Conservation (phyloP, 2,329 filamentous ascomycete genomes). For the Nothomitra cinnamomea region DNA sequence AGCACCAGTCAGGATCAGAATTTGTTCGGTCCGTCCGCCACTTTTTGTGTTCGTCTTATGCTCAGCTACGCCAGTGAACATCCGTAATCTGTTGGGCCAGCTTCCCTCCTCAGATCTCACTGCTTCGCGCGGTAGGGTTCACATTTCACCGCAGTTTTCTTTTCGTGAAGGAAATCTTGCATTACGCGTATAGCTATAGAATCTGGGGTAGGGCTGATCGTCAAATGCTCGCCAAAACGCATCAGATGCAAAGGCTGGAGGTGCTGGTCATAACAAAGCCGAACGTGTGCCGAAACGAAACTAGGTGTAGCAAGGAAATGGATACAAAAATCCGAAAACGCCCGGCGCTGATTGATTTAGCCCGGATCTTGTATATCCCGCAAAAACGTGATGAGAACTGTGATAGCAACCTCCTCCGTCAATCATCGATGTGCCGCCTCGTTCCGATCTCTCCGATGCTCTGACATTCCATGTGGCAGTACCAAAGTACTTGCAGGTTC, state of each 20-base stretch:
- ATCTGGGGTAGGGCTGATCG: neutral
- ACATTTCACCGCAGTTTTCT: neutral
- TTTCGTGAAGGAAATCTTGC: neutral
- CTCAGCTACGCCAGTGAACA: neutral
- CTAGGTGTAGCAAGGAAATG: neutral
- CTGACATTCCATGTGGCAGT: neutral
- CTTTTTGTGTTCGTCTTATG: neutral
- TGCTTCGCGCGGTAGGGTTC: neutral
- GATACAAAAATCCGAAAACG: neutral
- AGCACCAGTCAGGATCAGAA: neutral
- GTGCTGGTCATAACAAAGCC: neutral
- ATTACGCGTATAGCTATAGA: neutral
- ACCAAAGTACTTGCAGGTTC: neutral
- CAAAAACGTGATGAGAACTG: neutral
- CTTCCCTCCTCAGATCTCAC: neutral
- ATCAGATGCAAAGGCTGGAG: neutral
- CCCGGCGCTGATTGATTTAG: neutral
- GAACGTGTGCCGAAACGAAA: neutral
- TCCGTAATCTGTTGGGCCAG: neutral
- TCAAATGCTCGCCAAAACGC: neutral
- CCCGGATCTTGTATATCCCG: neutral
- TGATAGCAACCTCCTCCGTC: slow-evolving; percentile 1
- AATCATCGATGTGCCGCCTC: neutral
- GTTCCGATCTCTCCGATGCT: neutral
- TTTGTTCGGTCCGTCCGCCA: neutral